phyloP scores from a whole-genome alignment of 768 basidiomycete species.

The Naganishia randhawae region DNA sequence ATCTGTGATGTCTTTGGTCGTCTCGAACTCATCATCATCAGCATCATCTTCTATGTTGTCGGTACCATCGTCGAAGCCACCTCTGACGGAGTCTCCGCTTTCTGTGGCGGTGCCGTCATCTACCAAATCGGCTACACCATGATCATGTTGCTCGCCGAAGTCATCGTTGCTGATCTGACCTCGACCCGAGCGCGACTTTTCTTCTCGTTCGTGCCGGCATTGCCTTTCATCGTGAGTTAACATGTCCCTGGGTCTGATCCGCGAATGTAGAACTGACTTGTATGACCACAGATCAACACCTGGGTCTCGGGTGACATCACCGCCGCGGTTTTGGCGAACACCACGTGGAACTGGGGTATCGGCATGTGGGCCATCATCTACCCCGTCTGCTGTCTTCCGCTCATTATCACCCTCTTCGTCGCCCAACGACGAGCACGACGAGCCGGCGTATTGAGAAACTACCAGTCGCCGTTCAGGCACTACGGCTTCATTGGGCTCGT shows the following conservation, averaged over 20 bases:
- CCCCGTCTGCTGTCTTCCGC: slow-evolving; percentile 35
- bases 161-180: slow-evolving; percentile 47
- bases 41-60: slow-evolving; percentile 43
- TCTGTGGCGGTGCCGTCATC: slow-evolving; percentile 45
- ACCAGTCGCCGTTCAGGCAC: slow-evolving; percentile 10
- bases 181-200: slow-evolving; percentile 39
- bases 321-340: slow-evolving; percentile 29
- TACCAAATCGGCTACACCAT: slow-evolving; percentile 48
- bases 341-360: slow-evolving; percentile 48
- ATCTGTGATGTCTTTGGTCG: slow-evolving; percentile 49
- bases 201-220: slow-evolving; percentile 46
- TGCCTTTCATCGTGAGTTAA: slow-evolving; percentile 37
- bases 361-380: slow-evolving; percentile 47
- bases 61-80: slow-evolving; percentile 47
- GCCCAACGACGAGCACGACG: slow-evolving; percentile 35
- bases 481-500: slow-evolving; percentile 22
- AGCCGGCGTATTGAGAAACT: slow-evolving; percentile 30
- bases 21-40: slow-evolving; percentile 38
- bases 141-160: slow-evolving; percentile 41
- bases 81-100: slow-evolving; percentile 34
- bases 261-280: not conserved
- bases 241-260: not conserved
- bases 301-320: slow-evolving; percentile 47
- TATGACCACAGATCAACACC: slow-evolving; percentile 37
- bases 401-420: slow-evolving; percentile 34